Conservation (phyloP, 352 stramenopile species). For the Globisporangium mamillatum region DNA sequence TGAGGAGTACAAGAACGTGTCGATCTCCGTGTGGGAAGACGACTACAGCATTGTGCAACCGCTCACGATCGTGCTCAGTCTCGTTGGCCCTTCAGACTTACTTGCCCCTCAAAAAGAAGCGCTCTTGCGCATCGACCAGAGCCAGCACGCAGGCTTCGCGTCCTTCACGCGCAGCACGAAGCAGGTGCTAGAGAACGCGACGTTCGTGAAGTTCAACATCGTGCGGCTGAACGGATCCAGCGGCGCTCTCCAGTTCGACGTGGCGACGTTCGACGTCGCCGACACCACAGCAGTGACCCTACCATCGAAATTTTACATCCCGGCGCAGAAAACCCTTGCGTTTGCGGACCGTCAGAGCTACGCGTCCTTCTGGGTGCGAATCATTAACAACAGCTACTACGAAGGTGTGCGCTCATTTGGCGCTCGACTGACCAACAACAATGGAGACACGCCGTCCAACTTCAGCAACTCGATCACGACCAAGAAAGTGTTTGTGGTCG, state of each 20-base stretch:
- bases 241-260: slow-evolving; percentile 29
- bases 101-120: slow-evolving; percentile 23
- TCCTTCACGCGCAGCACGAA: slow-evolving; percentile 28
- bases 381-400: slow-evolving; percentile 50
- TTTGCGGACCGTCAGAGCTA: slow-evolving; percentile 38
- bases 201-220: slow-evolving; percentile 40
- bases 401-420: slow-evolving; percentile 34
- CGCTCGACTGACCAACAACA: slow-evolving; percentile 30
- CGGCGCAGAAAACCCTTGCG: slow-evolving; percentile 19
- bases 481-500: slow-evolving; percentile 32
- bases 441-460: not conserved
- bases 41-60: slow-evolving; percentile 26
- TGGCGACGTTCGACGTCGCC: slow-evolving; percentile 53
- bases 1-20: slow-evolving; percentile 31
- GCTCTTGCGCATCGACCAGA: slow-evolving; percentile 30
- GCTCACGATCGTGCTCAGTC: slow-evolving; percentile 17
- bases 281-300: not conserved
- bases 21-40: slow-evolving; percentile 37
- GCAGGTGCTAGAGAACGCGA: slow-evolving; percentile 32
- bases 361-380: slow-evolving; percentile 32
- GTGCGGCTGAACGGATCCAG: slow-evolving; percentile 48
- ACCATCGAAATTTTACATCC: slow-evolving; percentile 36
- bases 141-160: slow-evolving; percentile 26
- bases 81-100: slow-evolving; percentile 15
- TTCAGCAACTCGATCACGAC: slow-evolving; percentile 22